Conservation (phyloP, 2,329 filamentous ascomycete genomes). For the Drechslerella dactyloides region DNA sequence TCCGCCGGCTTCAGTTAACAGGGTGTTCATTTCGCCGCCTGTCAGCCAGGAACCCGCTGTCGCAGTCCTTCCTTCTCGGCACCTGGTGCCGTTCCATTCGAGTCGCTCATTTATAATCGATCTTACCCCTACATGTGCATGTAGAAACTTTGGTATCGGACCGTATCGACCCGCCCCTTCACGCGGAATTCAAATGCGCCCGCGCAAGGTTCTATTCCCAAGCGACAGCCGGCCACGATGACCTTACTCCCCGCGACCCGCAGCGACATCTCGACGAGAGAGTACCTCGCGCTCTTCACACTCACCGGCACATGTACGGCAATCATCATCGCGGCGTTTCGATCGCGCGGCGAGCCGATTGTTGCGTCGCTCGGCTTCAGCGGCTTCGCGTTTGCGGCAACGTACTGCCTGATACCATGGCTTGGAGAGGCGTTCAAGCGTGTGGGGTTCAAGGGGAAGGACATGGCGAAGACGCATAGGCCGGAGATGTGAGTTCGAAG, state of each 20-base stretch:
- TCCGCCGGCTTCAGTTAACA: constrained; percentile 21
- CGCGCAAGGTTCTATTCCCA: constrained; percentile 2
- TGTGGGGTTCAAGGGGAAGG: constrained; percentile 85
- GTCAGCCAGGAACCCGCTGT: background rate
- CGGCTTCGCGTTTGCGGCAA: constrained; percentile 78
- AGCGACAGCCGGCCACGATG: constrained; percentile 11
- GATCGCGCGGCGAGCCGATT: constrained; percentile 84
- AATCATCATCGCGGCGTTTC: constrained; percentile 79
- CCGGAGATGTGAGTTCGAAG: constrained; percentile 70
- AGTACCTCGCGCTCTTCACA: constrained; percentile 59
- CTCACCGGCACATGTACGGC: constrained; percentile 73
- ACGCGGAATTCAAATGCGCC: constrained; percentile 11
- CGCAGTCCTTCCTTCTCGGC: constrained; percentile 15
- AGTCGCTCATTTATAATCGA: constrained; percentile 35
- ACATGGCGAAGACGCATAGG: constrained; percentile 78
- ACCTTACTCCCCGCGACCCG: constrained; percentile 43
- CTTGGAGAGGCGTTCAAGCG: constrained; percentile 86
- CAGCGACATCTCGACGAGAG: constrained; percentile 48
- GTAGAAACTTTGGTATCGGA: background rate
- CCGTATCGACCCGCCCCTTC: background rate
- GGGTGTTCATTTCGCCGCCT: constrained; percentile 43
- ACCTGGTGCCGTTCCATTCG: constrained; percentile 19
- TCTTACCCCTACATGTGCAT: constrained; percentile 4
- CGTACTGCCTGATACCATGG: constrained; percentile 89
- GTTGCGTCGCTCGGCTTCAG: constrained; percentile 87